Percentiles rank a stretch among this genome's conserved stretches.
Evolutionary conservation across 805 yeast species (phyloP).

Genomic region (Yamadazyma insecticola): DNA sequence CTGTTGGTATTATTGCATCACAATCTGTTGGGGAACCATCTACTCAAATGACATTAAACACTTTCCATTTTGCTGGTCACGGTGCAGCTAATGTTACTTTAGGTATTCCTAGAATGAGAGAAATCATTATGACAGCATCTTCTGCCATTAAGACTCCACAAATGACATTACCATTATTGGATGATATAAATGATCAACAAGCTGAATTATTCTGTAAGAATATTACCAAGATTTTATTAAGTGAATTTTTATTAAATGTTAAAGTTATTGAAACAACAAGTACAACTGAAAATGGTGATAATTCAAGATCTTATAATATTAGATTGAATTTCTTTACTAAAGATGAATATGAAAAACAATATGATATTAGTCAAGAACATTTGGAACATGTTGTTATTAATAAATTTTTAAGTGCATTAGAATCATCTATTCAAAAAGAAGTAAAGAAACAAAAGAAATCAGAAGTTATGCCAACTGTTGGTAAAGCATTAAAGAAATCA

Average conservation of each 20-base stretch:
- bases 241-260: conserved; percentile 85
- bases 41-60: conserved; percentile 96
- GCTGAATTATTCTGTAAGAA: conserved; percentile 94
- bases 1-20: conserved; percentile 97
- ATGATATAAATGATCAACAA: conserved; percentile 75
- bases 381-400: conserved; percentile 64
- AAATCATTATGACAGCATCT: conserved; percentile 98
- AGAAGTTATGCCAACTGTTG: conserved; percentile 60
- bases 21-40: conserved; percentile 99
- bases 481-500: conserved; percentile 60
- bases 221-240: conserved; percentile 74
- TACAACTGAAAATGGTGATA: conserved; percentile 40
- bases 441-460: conserved; percentile 71
- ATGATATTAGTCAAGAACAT: conserved; percentile 78
- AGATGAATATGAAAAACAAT: conserved; percentile 77
- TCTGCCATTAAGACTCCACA: conserved; percentile 96
- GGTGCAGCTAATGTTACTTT: conserved; percentile 99
- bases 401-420: conserved; percentile 67
- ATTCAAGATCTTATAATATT: conserved; percentile 70
- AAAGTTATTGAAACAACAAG: conserved; percentile 87
- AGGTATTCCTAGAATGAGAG: conserved; percentile 99
- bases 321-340: conserved; percentile 70
- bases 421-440: conserved; percentile 71
- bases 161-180: conserved; percentile 85
- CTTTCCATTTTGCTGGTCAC: conserved; percentile 99